Conservation (phyloP, 257 asterid genomes). For the Oldenlandia corymbosa region DNA sequence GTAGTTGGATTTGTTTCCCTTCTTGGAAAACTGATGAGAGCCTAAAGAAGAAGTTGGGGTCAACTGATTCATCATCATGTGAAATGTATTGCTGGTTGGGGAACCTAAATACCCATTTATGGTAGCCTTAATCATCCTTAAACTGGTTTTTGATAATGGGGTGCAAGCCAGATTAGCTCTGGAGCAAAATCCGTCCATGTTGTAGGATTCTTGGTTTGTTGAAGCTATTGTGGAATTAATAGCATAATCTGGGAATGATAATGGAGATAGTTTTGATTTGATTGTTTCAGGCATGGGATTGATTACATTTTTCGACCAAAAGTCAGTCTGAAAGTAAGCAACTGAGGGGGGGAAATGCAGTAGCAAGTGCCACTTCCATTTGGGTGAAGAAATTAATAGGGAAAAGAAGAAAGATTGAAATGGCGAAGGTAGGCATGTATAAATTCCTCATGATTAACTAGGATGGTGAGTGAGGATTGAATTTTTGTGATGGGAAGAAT, state of each 20-base stretch:
- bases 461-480: no score
- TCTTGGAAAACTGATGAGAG: not conserved
- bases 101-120: no score
- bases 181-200: slow-evolving; percentile 23
- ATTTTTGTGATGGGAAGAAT: no score
- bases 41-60: slow-evolving; percentile 4
- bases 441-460: no score
- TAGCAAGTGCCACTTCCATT: no score
- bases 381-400: no score
- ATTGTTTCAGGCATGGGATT: slow-evolving; percentile 27
- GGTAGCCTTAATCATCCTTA: no score
- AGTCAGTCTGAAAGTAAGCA: slow-evolving; percentile 29
- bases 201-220: no score
- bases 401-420: no score
- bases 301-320: slow-evolving; percentile 34
- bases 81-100: not conserved
- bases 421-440: no score
- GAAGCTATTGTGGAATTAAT: slow-evolving; percentile 10
- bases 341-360: no score
- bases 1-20: not conserved
- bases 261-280: slow-evolving; percentile 33
- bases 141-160: not conserved
- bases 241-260: slow-evolving; percentile 9
- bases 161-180: slow-evolving; percentile 23
- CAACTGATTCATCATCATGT: not conserved